Conservation (phyloP, 805 yeast genomes). For the Jamesozyma spencerorum region DNA sequence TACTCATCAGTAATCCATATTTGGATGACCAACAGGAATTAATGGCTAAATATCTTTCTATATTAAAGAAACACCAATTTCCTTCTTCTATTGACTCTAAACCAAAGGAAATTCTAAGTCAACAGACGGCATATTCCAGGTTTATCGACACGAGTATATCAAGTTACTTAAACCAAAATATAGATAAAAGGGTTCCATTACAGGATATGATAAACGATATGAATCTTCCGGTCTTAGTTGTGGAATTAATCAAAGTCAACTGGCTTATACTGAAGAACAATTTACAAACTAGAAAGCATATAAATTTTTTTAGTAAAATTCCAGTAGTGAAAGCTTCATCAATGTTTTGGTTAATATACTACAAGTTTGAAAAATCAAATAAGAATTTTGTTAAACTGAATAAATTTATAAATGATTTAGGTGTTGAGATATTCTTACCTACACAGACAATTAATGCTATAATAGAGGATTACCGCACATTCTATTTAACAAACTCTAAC, state of each 20-base stretch:
- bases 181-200: slow-evolving; percentile 20
- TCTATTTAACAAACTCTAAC: slow-evolving; percentile 31
- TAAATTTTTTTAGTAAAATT: slow-evolving; percentile 21
- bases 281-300: slow-evolving; percentile 27
- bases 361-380: slow-evolving; percentile 42
- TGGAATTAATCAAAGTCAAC: slow-evolving; percentile 27
- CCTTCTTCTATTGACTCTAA: slow-evolving; percentile 11
- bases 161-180: slow-evolving; percentile 16
- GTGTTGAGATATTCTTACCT: slow-evolving; percentile 40
- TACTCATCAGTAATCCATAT: slow-evolving; percentile 12
- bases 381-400: slow-evolving; percentile 38
- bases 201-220: slow-evolving; percentile 33
- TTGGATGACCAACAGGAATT: slow-evolving; percentile 5
- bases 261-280: slow-evolving; percentile 26
- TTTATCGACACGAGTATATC: slow-evolving; percentile 19
- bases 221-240: slow-evolving; percentile 33
- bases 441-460: slow-evolving; percentile 38
- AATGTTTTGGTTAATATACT: slow-evolving; percentile 48
- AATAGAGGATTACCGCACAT: slow-evolving; percentile 27
- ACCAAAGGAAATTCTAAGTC: slow-evolving; percentile 11
- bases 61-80: slow-evolving; percentile 19
- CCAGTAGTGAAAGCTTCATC: slow-evolving; percentile 32
- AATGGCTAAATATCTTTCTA: slow-evolving; percentile 17
- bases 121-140: slow-evolving; percentile 18
- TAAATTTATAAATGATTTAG: slow-evolving; percentile 38